phyloP scores from a whole-genome alignment of 352 stramenopile genomes.

The Blastocystis sp. region DNA sequence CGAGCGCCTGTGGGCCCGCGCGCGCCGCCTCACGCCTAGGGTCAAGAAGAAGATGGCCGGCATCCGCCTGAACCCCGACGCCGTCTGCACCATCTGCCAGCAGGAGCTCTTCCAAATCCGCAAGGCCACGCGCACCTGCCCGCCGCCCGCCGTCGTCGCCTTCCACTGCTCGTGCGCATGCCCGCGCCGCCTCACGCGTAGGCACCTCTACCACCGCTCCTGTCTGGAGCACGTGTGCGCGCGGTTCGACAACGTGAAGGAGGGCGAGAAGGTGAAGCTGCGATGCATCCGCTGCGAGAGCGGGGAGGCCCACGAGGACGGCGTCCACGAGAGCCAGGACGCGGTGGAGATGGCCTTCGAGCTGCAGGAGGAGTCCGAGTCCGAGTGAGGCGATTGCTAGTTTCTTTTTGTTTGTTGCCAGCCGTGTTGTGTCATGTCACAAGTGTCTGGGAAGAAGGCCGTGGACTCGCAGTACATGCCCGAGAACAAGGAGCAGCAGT shows the following conservation, averaged over 20 bases:
- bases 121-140: conserved; percentile 54
- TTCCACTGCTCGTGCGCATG: conserved; percentile 29
- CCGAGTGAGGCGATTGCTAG: conserved; percentile 13
- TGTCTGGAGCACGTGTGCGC: conserved; percentile 58
- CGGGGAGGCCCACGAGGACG: conserved; percentile 17
- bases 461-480: conserved; percentile 28
- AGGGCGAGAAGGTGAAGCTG: conserved; percentile 42
- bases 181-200: background rate
- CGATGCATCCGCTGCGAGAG: conserved; percentile 65
- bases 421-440: background rate
- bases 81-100: conserved; percentile 60
- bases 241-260: conserved; percentile 25
- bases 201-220: conserved; percentile 22
- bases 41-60: conserved; percentile 58
- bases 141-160: conserved; percentile 31
- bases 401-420: conserved; percentile 29
- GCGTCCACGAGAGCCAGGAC: background rate
- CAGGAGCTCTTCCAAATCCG: conserved; percentile 62
- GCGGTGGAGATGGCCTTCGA: conserved; percentile 22
- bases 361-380: conserved; percentile 12
- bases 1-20: conserved; percentile 27
- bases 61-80: conserved; percentile 29
- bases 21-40: background rate
- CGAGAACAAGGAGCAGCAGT: conserved; percentile 45
- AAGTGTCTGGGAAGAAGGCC: background rate